Conservation (phyloP, 2,329 filamentous ascomycete genomes). For the Exophiala xenobiotica region DNA sequence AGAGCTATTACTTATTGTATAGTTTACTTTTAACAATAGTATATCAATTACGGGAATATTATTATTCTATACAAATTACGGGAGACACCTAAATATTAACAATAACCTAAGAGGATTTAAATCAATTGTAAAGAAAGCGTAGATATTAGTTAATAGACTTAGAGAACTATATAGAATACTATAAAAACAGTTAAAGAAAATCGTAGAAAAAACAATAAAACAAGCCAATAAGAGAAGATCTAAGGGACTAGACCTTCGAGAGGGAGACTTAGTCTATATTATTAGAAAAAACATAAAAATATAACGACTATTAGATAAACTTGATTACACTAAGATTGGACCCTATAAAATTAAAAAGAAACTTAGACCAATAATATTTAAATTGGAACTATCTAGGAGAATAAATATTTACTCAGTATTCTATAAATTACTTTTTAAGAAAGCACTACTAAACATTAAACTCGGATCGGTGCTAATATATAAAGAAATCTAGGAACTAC, state of each 20-base stretch:
- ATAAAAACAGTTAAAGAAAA: slow-evolving; percentile 8
- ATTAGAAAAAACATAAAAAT: slow-evolving; percentile 17
- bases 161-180: slow-evolving; percentile 5
- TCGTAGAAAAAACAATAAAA: slow-evolving; percentile 3
- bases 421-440: too few relatives aligned
- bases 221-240: too few relatives aligned
- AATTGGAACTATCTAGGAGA: slow-evolving; percentile 11
- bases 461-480: background rate
- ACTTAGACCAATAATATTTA: slow-evolving; percentile 10
- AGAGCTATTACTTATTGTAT: slow-evolving; percentile 4
- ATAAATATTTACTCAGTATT: slow-evolving; percentile 14
- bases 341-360: slow-evolving; percentile 16
- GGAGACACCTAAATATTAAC: slow-evolving; percentile 7
- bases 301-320: slow-evolving; percentile 14
- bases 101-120: background rate
- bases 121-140: slow-evolving; percentile 2
- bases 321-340: slow-evolving; percentile 13
- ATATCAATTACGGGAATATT: slow-evolving; percentile 5
- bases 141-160: slow-evolving; percentile 4
- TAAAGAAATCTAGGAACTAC: background rate
- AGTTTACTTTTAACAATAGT: slow-evolving; percentile 7
- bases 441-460: background rate
- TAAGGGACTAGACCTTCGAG: slow-evolving; percentile 6
- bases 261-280: slow-evolving; percentile 12
- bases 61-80: slow-evolving; percentile 17